Evolutionary conservation across 805 yeast species (phyloP).

Genomic region (Ogataea wickerhamii): DNA sequence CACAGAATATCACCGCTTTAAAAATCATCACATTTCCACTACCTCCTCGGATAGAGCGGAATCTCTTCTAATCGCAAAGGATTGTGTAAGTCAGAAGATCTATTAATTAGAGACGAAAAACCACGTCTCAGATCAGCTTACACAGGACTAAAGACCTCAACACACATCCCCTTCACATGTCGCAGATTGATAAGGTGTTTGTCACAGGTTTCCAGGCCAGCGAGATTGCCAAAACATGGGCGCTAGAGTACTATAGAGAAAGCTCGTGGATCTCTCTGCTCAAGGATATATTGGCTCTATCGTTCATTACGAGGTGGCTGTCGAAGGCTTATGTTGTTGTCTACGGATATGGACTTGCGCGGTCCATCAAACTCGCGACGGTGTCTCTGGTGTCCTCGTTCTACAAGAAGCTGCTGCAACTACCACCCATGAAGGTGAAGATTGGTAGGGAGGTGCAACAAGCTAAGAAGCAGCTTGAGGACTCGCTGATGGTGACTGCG

Average conservation of each 20-base stretch:
- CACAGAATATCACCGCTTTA: too few relatives aligned
- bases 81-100: too few relatives aligned
- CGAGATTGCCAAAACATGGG: neutral
- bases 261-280: slow-evolving; percentile 6
- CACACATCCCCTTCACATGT: too few relatives aligned
- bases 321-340: slow-evolving; percentile 5
- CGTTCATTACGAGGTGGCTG: slow-evolving; percentile 8
- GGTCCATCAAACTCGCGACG: slow-evolving; percentile 8
- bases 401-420: slow-evolving; percentile 14
- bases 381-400: slow-evolving; percentile 6
- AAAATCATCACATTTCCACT: too few relatives aligned
- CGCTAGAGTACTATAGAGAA: slow-evolving; percentile 6
- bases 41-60: too few relatives aligned
- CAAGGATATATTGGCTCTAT: slow-evolving; percentile 11
- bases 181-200: neutral
- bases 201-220: neutral
- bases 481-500: slow-evolving; percentile 54
- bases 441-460: slow-evolving; percentile 59
- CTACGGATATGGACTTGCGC: slow-evolving; percentile 26
- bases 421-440: slow-evolving; percentile 42
- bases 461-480: slow-evolving; percentile 49
- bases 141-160: too few relatives aligned
- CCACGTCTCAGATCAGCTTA: too few relatives aligned
- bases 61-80: too few relatives aligned
- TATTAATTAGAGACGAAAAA: too few relatives aligned